Percentiles rank a stretch among this genome's conserved stretches.
phyloP scores from a whole-genome alignment of 495 filamentous ascomycete species.

The Lepidopterella palustris region DNA sequence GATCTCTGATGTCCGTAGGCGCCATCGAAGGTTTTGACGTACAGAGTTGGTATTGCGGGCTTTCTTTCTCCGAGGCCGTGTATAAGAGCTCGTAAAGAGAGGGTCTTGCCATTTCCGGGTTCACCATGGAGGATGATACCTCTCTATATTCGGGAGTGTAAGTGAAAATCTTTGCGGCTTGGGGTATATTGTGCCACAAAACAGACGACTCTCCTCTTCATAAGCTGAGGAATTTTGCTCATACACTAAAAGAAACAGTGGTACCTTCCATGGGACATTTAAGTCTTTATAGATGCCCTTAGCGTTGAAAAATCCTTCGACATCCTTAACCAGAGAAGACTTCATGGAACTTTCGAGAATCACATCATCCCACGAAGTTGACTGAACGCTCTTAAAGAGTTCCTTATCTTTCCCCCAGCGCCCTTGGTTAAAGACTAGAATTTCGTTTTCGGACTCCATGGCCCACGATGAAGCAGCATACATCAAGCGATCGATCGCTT shows the following conservation, averaged over 20 bases:
- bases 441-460: constrained; percentile 22
- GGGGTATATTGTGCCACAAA: too few species aligned
- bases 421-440: constrained; percentile 27
- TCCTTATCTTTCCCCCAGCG: constrained; percentile 26
- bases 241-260: too few species aligned
- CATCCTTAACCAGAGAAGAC: constrained; percentile 24
- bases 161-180: too few species aligned
- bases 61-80: constrained; percentile 43
- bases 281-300: constrained; percentile 15
- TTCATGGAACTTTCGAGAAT: constrained; percentile 28
- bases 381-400: constrained; percentile 18
- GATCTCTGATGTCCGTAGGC: constrained; percentile 21
- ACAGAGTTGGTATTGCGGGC: constrained; percentile 44
- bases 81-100: constrained; percentile 62
- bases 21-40: constrained; percentile 46
- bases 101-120: constrained; percentile 61
- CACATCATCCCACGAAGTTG: constrained; percentile 24
- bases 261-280: constrained; percentile 31
- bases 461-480: constrained; percentile 23
- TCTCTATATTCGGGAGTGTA: too few species aligned
- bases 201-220: too few species aligned
- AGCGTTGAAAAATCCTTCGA: constrained; percentile 28
- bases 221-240: too few species aligned
- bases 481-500: constrained; percentile 16
- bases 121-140: constrained; percentile 47